Evolutionary conservation across 352 stramenopile species (phyloP).

Genomic region (Pythium sp.): DNA sequence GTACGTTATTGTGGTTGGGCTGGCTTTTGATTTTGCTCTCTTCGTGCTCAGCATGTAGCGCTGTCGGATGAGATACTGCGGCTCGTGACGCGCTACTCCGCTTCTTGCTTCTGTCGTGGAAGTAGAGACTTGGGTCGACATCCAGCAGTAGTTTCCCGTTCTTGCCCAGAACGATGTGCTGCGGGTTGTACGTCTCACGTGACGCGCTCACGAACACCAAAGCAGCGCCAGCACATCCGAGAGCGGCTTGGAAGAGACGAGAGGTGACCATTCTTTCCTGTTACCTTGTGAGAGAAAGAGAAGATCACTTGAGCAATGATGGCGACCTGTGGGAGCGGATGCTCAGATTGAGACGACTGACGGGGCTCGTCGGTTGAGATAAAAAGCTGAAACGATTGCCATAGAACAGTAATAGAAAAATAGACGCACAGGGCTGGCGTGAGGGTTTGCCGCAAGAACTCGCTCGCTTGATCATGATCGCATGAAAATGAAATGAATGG

Average conservation of each 20-base stretch:
- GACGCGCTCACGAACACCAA: background rate
- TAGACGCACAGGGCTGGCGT: background rate
- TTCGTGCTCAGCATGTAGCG: background rate
- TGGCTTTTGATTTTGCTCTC: too few relatives aligned
- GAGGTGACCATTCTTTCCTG: background rate
- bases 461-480: too few relatives aligned
- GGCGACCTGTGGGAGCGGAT: background rate
- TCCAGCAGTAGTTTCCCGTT: constrained; percentile 29
- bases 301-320: background rate
- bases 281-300: background rate
- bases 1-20: too few relatives aligned
- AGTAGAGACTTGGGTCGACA: constrained; percentile 32
- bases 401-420: background rate
- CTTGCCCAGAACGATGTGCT: constrained; percentile 33
- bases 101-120: constrained; percentile 15
- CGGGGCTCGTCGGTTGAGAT: background rate
- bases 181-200: constrained; percentile 19
- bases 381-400: background rate
- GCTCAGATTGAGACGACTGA: background rate
- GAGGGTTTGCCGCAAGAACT: too few relatives aligned
- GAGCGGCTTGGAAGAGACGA: background rate
- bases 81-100: background rate
- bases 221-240: background rate
- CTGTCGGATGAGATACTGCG: background rate
- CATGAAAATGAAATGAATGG: too few relatives aligned